Conservation (phyloP, 225 moss, liverwort and hornwort genomes). For the Sphagnum tenellum region DNA sequence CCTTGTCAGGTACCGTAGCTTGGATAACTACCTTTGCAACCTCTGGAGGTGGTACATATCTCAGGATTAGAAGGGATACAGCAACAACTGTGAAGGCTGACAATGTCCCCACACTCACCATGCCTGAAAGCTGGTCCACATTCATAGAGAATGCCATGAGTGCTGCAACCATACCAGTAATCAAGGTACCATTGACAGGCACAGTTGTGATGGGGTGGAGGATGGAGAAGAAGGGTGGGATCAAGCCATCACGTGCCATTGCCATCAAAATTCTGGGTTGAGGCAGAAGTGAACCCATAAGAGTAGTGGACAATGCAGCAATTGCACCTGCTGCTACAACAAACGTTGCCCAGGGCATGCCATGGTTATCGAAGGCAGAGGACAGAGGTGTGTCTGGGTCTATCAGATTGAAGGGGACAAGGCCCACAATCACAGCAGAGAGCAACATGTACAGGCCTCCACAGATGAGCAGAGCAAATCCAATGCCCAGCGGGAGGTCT, state of each 20-base stretch:
- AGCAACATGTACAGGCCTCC: constrained; percentile 82
- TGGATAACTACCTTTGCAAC: constrained; percentile 4
- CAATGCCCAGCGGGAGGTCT: constrained; percentile 86
- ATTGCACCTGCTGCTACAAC: constrained; percentile 91
- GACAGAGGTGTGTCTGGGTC: constrained; percentile 93
- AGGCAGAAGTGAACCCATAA: constrained; percentile 94
- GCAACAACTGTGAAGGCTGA: constrained; percentile 84
- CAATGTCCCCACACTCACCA: constrained; percentile 95
- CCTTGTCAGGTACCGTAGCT: constrained; percentile 16
- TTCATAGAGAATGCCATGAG: constrained; percentile 67
- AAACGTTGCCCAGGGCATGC: constrained; percentile 96
- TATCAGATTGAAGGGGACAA: constrained; percentile 74
- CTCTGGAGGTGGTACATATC: constrained; percentile 62
- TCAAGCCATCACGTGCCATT: constrained; percentile 91
- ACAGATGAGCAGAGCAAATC: constrained; percentile 64
- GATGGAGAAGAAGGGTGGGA: constrained; percentile 68
- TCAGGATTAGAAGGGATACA: constrained; percentile 62
- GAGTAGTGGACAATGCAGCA: constrained; percentile 73
- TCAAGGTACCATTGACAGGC: constrained; percentile 79
- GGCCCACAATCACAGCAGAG: constrained; percentile 80
- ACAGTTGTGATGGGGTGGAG: constrained; percentile 61
- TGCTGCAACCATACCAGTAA: constrained; percentile 47
- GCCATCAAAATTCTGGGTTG: constrained; percentile 99
- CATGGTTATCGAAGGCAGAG: constrained; percentile 57
- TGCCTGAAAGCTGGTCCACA: constrained; percentile 85